These are phyloP conservation scores for Pleomassaria siparia DNA, from an alignment of 2,329 filamentous ascomycete genomes.

Conservation along the genomic window DNA sequence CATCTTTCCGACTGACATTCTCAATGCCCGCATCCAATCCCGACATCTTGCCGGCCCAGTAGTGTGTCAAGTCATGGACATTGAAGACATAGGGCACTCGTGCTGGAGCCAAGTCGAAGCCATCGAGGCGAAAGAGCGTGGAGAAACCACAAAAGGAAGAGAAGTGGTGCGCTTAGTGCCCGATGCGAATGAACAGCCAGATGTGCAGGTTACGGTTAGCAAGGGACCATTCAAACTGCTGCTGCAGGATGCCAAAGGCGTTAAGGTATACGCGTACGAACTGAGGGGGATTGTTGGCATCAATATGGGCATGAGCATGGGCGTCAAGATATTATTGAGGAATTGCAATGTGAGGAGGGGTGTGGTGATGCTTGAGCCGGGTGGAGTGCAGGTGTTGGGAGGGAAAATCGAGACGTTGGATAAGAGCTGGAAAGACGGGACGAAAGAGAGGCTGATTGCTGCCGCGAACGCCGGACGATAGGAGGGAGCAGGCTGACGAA, in stretches of 20 bases:
- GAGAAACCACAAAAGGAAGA: conserved; percentile 72
- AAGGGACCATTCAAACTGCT: conserved; percentile 76
- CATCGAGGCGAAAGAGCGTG: conserved; percentile 71
- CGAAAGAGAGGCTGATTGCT: conserved; percentile 66
- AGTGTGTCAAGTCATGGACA: conserved; percentile 78
- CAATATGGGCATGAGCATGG: conserved; percentile 69
- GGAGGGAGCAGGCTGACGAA: not conserved
- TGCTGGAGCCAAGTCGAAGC: conserved; percentile 87
- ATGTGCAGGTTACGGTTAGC: conserved; percentile 28
- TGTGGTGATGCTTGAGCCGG: conserved; percentile 73
- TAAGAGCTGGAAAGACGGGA: conserved; percentile 70
- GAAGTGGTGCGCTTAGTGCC: conserved; percentile 76
- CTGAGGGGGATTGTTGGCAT: conserved; percentile 66
- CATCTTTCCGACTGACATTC: conserved; percentile 61
- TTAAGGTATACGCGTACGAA: conserved; percentile 73
- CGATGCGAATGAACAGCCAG: conserved; percentile 38
- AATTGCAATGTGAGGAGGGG: conserved; percentile 71
- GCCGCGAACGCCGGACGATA: conserved; percentile 6
- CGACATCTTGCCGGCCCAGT: conserved; percentile 62
- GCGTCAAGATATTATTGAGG: conserved; percentile 75
- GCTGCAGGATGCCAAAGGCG: conserved; percentile 72
- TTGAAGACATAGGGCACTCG: conserved; percentile 79
- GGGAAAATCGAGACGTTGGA: conserved; percentile 85
- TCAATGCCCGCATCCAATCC: conserved; percentile 59
- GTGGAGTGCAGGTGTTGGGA: conserved; percentile 71